Conservation (phyloP, 805 yeast genomes). For the Zygotorulaspora chibaensis region DNA sequence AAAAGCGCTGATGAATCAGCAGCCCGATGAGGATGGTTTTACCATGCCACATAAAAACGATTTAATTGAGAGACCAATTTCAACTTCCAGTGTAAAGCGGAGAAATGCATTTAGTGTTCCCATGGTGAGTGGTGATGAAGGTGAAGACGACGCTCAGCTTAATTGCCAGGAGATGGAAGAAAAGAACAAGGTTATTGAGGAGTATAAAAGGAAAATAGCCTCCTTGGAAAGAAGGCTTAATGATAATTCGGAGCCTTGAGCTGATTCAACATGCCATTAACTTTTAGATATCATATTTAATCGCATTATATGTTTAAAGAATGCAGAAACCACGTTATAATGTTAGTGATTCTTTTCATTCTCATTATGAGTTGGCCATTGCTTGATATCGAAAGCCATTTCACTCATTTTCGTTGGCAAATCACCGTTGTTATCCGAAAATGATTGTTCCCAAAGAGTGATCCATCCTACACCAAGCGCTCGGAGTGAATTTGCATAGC, state of each 20-base stretch:
- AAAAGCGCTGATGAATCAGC: conserved; percentile 49
- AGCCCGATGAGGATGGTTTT: conserved; percentile 3
- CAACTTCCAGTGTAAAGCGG: conserved; percentile 4
- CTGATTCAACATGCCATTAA: background rate
- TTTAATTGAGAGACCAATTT: background rate
- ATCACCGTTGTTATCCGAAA: conserved; percentile 11
- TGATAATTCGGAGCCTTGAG: background rate
- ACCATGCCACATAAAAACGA: background rate
- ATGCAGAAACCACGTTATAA: no score
- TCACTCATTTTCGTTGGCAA: conserved; percentile 6
- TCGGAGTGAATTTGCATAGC: conserved; percentile 9
- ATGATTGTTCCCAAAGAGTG: conserved; percentile 15
- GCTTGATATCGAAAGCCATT: conserved; percentile 1
- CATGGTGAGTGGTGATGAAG: background rate
- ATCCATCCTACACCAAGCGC: conserved; percentile 14
- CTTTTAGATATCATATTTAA: background rate
- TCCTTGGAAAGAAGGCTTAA: conserved; percentile 17
- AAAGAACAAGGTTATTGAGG: conserved; percentile 23
- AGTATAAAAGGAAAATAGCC: conserved; percentile 23
- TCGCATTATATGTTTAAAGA: background rate
- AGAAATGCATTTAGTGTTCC: conserved; percentile 10
- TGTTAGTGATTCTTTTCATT: no score
- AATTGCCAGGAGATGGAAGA: conserved; percentile 19
- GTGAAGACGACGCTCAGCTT: background rate
- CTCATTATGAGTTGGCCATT: background rate